Evolutionary conservation across 176 grass and related monocot species (phyloP).

Genomic region (Rhipidocladum racemiflorum): DNA sequence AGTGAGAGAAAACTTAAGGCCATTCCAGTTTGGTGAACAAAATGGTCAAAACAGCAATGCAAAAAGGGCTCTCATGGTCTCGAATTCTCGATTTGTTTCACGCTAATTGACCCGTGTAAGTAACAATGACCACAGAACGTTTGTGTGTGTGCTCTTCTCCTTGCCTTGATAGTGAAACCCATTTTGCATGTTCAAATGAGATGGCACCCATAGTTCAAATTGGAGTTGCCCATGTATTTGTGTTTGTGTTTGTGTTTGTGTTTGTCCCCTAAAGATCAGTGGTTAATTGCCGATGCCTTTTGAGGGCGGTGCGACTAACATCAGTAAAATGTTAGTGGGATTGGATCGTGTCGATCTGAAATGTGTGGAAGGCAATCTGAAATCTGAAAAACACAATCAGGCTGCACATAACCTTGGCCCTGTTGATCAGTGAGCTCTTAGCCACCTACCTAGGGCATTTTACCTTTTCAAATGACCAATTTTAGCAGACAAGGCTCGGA

Average conservation of each 20-base stretch:
- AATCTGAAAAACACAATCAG: background rate
- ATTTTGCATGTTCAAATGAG: background rate
- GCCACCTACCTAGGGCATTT: background rate
- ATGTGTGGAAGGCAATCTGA: background rate
- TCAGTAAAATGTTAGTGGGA: background rate
- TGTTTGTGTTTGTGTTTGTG: too few species aligned
- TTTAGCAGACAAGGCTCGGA: background rate
- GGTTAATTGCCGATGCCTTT: background rate
- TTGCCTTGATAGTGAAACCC: background rate
- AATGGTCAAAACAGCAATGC: background rate
- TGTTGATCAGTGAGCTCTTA: background rate
- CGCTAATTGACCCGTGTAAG: background rate
- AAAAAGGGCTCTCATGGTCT: background rate
- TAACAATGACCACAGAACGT: background rate
- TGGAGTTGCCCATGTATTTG: background rate
- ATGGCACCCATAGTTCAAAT: background rate
- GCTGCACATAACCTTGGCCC: background rate
- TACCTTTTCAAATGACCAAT: background rate
- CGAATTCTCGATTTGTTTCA: background rate
- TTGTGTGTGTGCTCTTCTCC: background rate
- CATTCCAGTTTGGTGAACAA: background rate
- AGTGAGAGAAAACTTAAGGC: background rate
- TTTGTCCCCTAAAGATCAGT: background rate
- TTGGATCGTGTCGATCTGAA: constrained; percentile 3
- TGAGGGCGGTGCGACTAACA: background rate